Evolutionary conservation across 2,329 filamentous ascomycete species (phyloP), one percentile per base, ranked within the genome.

Genomic region (Penicillium sp.): DNA sequence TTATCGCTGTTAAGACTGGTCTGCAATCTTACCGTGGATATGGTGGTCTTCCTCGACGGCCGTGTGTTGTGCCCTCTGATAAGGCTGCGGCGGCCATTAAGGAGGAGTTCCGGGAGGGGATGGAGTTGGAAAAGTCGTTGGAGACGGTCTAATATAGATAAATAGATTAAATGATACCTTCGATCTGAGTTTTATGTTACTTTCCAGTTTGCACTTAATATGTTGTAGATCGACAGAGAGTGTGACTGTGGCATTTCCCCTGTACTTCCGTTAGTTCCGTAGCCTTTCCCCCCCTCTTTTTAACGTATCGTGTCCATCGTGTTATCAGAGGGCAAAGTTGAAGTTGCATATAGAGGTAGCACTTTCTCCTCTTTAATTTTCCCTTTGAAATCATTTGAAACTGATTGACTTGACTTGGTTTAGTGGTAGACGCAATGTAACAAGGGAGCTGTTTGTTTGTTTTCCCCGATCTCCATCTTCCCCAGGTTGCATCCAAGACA

Each of bases 1-100:
- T 94, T 67, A 88, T 91, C 1, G 91, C 90, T n/a, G 94, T 91
- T 23, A 95, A 95, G 82, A 85, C 84, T 64, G 90, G 89, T 12
- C 87, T 95, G 67, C 86, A 94, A 79, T 85, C 80, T 64, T 91
- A 91, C 74, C 91, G 86, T 71, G 90, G 90, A 49, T 95, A 95
- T 72, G 91, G 91, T 29, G 89, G 89, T 4, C 85, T 86, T 72
- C 89, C 90, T 6, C 84, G 91, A 59, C 81, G 83, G 67, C 91
- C 91, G 2, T 80, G 84, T 57, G 81, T 82, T 37, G 75, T 77
- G 57, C 81, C 82, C 3, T 77, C 73, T 35, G 61, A 60, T 37
- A 63, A 69, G 56, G 71, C 70, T 29, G 69, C 69, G 4, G 62
- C 65, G 6, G 71, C 67, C 33, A 67, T 74, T 54, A 72, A 75